Conservation (phyloP, 805 yeast genomes). For the Candida germanica region DNA sequence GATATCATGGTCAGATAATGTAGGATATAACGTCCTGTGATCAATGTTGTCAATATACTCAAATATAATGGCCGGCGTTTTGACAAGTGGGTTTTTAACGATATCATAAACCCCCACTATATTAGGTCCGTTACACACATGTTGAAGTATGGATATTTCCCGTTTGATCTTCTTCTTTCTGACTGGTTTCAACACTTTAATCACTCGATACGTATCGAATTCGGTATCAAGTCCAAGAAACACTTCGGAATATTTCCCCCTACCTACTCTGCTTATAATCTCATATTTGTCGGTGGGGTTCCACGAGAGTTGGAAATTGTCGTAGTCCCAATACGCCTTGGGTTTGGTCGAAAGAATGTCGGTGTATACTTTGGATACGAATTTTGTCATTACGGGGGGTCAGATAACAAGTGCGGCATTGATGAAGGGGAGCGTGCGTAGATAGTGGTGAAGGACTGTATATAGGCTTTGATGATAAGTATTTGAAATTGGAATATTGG, state of each 20-base stretch:
- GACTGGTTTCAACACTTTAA: slow-evolving; percentile 89
- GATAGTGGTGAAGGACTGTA: too few relatives aligned
- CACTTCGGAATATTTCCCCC: slow-evolving; percentile 95
- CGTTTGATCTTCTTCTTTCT: slow-evolving; percentile 88
- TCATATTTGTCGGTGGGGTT: slow-evolving; percentile 56
- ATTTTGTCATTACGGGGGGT: slow-evolving; percentile 3
- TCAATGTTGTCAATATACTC: slow-evolving; percentile 83
- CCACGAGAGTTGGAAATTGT: slow-evolving; percentile 48
- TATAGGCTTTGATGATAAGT: too few relatives aligned
- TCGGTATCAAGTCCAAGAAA: slow-evolving; percentile 77
- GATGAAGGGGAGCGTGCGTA: too few relatives aligned
- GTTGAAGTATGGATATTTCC: slow-evolving; percentile 83
- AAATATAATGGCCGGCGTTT: slow-evolving; percentile 83
- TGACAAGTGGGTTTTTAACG: slow-evolving; percentile 74
- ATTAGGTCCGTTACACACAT: slow-evolving; percentile 82
- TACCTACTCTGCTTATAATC: slow-evolving; percentile 78
- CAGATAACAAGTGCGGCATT: background rate
- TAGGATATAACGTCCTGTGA: slow-evolving; percentile 77
- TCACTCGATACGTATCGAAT: slow-evolving; percentile 64
- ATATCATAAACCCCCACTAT: slow-evolving; percentile 74
- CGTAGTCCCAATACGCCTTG: slow-evolving; percentile 83
- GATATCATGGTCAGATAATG: slow-evolving; percentile 69
- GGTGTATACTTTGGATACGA: slow-evolving; percentile 57
- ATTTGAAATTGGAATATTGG: too few relatives aligned
- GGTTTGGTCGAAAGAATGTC: slow-evolving; percentile 69